Evolutionary conservation across 345 rosid species (phyloP).

Genomic region (Gossypium thurberi): DNA sequence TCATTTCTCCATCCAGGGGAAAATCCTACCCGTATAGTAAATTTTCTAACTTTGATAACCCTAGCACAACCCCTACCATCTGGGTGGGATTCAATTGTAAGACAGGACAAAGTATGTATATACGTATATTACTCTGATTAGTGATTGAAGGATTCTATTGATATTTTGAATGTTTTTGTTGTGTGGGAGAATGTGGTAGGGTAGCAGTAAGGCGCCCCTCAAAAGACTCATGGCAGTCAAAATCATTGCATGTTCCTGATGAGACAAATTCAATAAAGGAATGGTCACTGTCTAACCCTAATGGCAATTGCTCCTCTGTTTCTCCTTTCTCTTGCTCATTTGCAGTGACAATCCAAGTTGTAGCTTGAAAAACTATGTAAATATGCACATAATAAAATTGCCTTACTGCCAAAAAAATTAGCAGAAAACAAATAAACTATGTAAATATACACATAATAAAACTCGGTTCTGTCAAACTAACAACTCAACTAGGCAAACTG

Average conservation of each 20-base stretch:
- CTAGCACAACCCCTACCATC: no score
- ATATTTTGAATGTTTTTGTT: background rate
- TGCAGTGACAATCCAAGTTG: background rate
- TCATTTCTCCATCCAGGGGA: background rate
- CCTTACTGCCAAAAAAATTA: no score
- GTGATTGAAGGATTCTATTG: background rate
- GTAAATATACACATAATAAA: background rate
- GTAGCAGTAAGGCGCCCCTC: conserved; percentile 16
- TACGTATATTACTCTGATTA: background rate
- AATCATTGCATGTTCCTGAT: conserved; percentile 23
- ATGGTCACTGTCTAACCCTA: conserved; percentile 34
- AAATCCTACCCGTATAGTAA: no score
- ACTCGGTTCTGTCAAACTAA: background rate
- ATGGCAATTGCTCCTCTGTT: background rate
- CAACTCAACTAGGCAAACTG: background rate
- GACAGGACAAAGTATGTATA: background rate
- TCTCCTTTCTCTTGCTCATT: background rate
- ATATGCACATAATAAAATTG: no score
- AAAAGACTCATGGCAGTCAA: conserved; percentile 22
- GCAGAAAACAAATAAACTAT: no score
- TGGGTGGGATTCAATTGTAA: background rate
- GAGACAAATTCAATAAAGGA: conserved; percentile 25
- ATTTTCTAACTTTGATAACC: no score
- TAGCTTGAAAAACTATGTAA: background rate
- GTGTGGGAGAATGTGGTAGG: background rate